These are phyloP conservation scores for Tuber indicum DNA, from an alignment of 495 filamentous ascomycete species.

Conservation along the genomic window DNA sequence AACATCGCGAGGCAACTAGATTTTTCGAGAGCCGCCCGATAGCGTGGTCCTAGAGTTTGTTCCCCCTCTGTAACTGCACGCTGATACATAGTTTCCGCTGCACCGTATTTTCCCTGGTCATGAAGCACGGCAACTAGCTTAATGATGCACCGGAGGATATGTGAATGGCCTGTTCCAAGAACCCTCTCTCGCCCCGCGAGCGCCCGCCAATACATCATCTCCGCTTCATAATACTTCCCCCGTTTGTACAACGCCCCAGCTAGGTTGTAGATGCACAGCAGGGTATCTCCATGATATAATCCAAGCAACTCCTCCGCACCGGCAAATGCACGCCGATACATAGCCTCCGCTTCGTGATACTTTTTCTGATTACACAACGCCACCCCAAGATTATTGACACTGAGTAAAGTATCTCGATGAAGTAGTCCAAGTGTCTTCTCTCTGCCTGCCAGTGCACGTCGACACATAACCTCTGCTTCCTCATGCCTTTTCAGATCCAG, in stretches of 20 bases:
- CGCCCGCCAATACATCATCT: constrained; percentile 21
- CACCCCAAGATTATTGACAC: too few relatives aligned
- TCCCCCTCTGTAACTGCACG: constrained; percentile 5
- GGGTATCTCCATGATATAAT: constrained; percentile 14
- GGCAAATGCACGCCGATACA: too few relatives aligned
- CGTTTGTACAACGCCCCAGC: constrained; percentile 13
- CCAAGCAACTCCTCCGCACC: constrained; percentile 16
- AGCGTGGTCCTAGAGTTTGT: constrained; percentile 7
- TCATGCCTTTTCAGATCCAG: constrained; percentile 18
- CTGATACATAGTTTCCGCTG: background rate
- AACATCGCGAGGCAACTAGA: background rate
- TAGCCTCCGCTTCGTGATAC: too few relatives aligned
- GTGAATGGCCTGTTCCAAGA: constrained; percentile 1
- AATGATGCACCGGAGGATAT: background rate
- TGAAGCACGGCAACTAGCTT: background rate
- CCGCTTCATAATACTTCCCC: constrained; percentile 25
- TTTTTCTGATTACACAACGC: too few relatives aligned
- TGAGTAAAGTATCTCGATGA: too few relatives aligned
- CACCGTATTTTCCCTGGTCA: background rate
- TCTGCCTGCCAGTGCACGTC: constrained; percentile 13
- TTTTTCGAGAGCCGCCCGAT: background rate
- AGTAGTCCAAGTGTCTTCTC: too few relatives aligned
- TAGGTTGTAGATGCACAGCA: constrained; percentile 12
- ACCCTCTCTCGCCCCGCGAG: constrained; percentile 9
- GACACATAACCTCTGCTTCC: constrained; percentile 21